Base-by-base conservation (phyloP, 2,329 filamentous ascomycete species). In the Trichoderma atroviride region DNA sequence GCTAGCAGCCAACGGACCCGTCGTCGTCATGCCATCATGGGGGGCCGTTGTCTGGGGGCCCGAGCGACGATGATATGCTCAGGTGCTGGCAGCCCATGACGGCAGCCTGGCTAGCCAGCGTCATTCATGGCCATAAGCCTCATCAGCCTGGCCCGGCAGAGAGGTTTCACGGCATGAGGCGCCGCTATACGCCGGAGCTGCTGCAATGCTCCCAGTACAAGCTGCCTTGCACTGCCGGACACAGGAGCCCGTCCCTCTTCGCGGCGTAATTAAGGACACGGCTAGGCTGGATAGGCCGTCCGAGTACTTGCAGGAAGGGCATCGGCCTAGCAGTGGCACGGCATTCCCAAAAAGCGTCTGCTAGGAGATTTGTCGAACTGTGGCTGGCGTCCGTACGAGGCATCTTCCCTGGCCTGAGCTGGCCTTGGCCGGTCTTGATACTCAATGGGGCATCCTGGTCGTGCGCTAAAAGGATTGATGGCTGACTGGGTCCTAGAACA, bases 371-470 rank as follows among this genome's bases (percentile, higher is more conserved):
- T 47, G 35, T 43, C 53, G 64, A 67, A 29, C 2, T 67, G 64
- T 67, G 64, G 64, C 64, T 67, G 64, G 64, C 64, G 55, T 61
- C 24, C 52, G 65, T 61, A 68, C 57, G 58, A 68, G 65, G 57
- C 33, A 35, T 35, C 33, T 35, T 35, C 33, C 33, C 33, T 35
- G 11, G 11, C 33, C 33, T 35, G 33, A 35, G 33, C 33, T 35
- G 33, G 33, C 33, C 33, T 35, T 35, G 33, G 33, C 33, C 33
- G 68, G 68, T 69, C 68, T 69, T 69, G 68, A 69, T 69, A 69
- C 68, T 69, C 60, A 69, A 69, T 65, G 61, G 61, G 61, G 68
- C 56, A 69, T 69, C 68, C 68, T 64, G 47, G 68, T 60, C 43
- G 53, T 24, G 56, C 53, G 61, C 61, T 59, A 69, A 56, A 66